A percentile compares a stretch with the other conserved stretches of the same genome.
These are phyloP conservation scores for Telopea speciosissima DNA, from an alignment of 177 flowering plant genomes.

Conservation along the genomic window DNA sequence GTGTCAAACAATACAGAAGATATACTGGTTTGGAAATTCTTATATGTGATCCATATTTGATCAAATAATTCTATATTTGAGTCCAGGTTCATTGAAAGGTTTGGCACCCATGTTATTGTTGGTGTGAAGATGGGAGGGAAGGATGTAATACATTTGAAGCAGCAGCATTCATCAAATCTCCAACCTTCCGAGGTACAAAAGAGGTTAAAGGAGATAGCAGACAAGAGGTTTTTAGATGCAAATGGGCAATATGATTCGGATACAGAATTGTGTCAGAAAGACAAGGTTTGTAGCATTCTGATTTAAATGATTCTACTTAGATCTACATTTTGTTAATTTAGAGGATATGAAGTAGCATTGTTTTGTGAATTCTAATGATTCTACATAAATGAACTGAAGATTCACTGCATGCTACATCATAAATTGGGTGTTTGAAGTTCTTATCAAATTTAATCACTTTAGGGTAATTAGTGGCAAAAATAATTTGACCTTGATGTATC, in stretches of 20 bases:
- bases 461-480: neutral
- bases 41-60: neutral
- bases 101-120: conserved; percentile 89
- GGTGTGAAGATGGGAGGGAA: conserved; percentile 98
- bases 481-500: neutral
- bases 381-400: neutral
- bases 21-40: neutral
- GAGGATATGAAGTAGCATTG: neutral
- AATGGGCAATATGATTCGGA: conserved; percentile 40
- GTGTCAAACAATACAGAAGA: no score
- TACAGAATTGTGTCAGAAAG: conserved; percentile 36
- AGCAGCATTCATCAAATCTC: conserved; percentile 79
- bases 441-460: no score
- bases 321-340: conserved; percentile 1
- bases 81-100: conserved; percentile 77
- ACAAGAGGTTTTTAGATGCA: conserved; percentile 66
- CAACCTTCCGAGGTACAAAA: conserved; percentile 85
- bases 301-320: neutral
- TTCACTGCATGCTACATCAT: neutral
- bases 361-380: neutral
- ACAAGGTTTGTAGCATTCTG: conserved; percentile 44
- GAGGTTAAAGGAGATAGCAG: conserved; percentile 80
- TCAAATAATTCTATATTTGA: neutral
- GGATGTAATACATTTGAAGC: conserved; percentile 86
- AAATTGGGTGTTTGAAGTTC: neutral